A percentile compares a stretch with the other conserved stretches of the same genome.
Evolutionary conservation across 306 rosid species (phyloP).

Genomic region (Casuarina glauca): DNA sequence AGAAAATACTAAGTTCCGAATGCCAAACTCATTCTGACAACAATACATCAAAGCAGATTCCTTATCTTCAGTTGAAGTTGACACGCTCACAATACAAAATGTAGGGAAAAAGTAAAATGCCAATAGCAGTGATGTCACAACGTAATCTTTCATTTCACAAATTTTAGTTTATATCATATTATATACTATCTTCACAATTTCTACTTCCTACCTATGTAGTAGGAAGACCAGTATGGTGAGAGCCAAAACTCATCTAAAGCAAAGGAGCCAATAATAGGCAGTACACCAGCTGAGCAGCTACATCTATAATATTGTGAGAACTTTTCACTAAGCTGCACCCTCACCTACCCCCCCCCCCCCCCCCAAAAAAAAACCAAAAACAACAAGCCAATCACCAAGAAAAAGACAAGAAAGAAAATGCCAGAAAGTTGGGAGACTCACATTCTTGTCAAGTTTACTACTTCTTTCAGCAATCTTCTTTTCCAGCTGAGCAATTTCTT

Average conservation of each 20-base stretch:
- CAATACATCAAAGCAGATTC: background rate
- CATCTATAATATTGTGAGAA: background rate
- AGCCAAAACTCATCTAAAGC: slow-evolving; percentile 1
- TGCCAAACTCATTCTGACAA: background rate
- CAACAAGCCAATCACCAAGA: background rate
- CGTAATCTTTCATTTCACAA: background rate
- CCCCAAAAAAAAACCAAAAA: background rate
- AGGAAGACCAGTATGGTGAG: background rate
- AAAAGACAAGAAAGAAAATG: background rate
- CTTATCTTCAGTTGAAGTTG: background rate
- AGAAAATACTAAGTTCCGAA: background rate
- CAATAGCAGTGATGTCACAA: background rate
- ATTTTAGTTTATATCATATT: background rate
- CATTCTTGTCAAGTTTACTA: slow-evolving; percentile 80
- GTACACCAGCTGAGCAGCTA: slow-evolving; percentile 9
- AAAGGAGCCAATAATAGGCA: slow-evolving; percentile 8
- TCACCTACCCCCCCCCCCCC: background rate
- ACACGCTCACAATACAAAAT: too few relatives aligned
- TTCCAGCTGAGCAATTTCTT: slow-evolving; percentile 71
- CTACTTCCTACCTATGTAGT: too few relatives aligned
- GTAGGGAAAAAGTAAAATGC: background rate
- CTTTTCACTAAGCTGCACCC: too few relatives aligned
- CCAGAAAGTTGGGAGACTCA: slow-evolving; percentile 43
- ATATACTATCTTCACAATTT: too few relatives aligned
- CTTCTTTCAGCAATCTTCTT: slow-evolving; percentile 75